phyloP scores from a whole-genome alignment of 345 rosid species.

The Linum lewisii region DNA sequence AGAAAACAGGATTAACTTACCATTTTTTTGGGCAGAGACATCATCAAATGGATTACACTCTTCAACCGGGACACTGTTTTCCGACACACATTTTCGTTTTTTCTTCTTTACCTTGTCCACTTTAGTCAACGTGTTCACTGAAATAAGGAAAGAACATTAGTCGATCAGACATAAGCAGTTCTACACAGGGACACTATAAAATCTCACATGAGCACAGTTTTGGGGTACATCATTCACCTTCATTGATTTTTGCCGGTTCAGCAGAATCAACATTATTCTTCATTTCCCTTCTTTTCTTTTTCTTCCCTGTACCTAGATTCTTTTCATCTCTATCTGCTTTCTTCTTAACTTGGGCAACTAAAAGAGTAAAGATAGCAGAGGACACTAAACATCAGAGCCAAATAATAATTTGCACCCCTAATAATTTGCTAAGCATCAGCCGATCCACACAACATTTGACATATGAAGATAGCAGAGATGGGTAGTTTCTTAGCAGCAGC shows the following conservation, averaged over 20 bases:
- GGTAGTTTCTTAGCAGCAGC: too few species aligned
- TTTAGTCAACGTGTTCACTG: background rate
- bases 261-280: background rate
- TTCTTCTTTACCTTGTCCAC: background rate
- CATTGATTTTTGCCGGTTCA: background rate
- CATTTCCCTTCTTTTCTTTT: background rate
- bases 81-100: background rate
- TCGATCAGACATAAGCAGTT: background rate
- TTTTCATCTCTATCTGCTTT: background rate
- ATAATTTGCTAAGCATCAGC: too few species aligned
- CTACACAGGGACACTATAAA: background rate
- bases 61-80: background rate
- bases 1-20: background rate
- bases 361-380: background rate
- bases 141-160: background rate
- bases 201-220: background rate
- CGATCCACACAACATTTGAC: too few species aligned
- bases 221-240: background rate
- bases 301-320: background rate
- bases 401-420: too few species aligned
- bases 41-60: background rate
- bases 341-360: background rate
- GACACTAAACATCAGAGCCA: background rate
- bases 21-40: background rate
- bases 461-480: too few species aligned